phyloP scores from a whole-genome alignment of 495 filamentous ascomycete genomes.

The Penicillium bovifimosum region DNA sequence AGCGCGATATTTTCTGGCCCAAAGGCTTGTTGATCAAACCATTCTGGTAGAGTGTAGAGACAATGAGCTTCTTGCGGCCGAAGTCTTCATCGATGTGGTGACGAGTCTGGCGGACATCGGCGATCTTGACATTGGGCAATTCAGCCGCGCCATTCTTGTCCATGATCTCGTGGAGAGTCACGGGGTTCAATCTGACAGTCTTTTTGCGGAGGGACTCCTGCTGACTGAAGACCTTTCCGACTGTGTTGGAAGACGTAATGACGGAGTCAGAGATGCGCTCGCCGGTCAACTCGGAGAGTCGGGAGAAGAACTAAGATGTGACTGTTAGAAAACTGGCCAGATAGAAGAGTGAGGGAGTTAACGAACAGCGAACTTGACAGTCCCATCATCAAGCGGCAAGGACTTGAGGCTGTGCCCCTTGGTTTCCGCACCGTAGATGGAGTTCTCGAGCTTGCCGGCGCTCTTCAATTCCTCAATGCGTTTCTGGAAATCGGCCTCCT shows the following conservation, averaged over 20 bases:
- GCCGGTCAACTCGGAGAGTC: constrained; percentile 71
- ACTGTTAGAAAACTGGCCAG: constrained; percentile 11
- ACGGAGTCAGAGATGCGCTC: constrained; percentile 63
- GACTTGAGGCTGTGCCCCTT: constrained; percentile 21
- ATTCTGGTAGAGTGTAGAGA: constrained; percentile 60
- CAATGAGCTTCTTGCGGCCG: constrained; percentile 82
- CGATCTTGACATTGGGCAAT: constrained; percentile 68
- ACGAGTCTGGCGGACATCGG: constrained; percentile 52
- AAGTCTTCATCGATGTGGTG: constrained; percentile 67
- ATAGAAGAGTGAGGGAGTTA: background rate
- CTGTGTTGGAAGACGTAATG: constrained; percentile 48
- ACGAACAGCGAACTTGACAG: constrained; percentile 71
- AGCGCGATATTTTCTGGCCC: background rate
- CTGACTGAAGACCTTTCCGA: constrained; percentile 45
- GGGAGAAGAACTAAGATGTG: constrained; percentile 60
- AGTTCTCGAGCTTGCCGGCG: background rate
- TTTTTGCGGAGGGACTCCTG: constrained; percentile 14
- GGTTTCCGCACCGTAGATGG: constrained; percentile 6
- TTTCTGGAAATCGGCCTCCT: background rate
- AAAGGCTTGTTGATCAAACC: constrained; percentile 37
- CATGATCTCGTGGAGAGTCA: constrained; percentile 34
- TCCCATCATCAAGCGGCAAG: constrained; percentile 50
- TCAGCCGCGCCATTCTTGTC: constrained; percentile 32
- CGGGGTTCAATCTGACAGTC: constrained; percentile 17
- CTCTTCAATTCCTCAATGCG: background rate